Conservation (phyloP, 1,139 yeast genomes). For the Candida freyschussii region DNA sequence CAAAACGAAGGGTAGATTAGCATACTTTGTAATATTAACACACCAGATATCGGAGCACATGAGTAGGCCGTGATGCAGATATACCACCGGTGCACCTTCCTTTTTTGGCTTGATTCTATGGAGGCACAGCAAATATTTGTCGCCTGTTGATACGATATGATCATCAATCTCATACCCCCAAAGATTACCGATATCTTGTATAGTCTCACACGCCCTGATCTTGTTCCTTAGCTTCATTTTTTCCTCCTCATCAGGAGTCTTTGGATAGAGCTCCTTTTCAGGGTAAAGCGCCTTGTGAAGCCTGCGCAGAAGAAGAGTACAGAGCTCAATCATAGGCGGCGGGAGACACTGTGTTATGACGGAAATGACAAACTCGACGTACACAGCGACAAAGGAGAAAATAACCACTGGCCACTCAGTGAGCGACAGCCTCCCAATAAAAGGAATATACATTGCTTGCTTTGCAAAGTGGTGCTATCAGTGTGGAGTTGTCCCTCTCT, state of each 20-base stretch:
- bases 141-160: conserved; percentile 47
- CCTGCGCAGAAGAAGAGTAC: conserved; percentile 26
- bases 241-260: conserved; percentile 1
- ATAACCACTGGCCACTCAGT: conserved; percentile 32
- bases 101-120: conserved; percentile 46
- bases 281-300: conserved; percentile 21
- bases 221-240: conserved; percentile 27
- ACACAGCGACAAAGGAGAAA: conserved; percentile 25
- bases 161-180: conserved; percentile 62
- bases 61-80: conserved; percentile 84
- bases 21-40: conserved; percentile 55
- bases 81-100: conserved; percentile 48
- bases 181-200: conserved; percentile 57
- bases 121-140: conserved; percentile 49
- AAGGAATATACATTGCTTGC: conserved; percentile 23
- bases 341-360: conserved; percentile 29
- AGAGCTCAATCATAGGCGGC: conserved; percentile 19
- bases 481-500: too few species aligned
- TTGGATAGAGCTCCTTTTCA: conserved; percentile 27
- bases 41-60: conserved; percentile 94
- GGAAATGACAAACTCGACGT: conserved; percentile 30
- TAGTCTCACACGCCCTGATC: conserved; percentile 41
- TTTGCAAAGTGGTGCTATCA: too few species aligned
- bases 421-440: conserved; percentile 29
- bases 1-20: conserved; percentile 69